These are phyloP conservation scores for Peterozyma toletana DNA, from an alignment of 805 yeast genomes.

Conservation along the genomic window DNA sequence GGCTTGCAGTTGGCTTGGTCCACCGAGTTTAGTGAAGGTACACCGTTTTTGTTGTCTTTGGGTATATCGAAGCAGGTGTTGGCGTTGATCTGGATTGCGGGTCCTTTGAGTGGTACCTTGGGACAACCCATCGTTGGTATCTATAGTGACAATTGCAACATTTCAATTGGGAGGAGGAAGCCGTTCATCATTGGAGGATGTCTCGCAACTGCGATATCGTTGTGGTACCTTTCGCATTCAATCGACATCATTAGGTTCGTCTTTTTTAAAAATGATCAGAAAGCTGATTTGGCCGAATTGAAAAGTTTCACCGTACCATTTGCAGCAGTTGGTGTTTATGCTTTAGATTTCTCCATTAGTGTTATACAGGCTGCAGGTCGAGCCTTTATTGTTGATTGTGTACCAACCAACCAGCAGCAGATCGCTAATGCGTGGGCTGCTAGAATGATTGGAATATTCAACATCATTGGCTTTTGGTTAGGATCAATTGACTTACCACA, in stretches of 20 bases:
- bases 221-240: constrained; percentile 39
- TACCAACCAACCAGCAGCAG: constrained; percentile 49
- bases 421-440: constrained; percentile 64
- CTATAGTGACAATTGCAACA: constrained; percentile 42
- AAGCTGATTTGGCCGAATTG: constrained; percentile 13
- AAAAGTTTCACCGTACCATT: constrained; percentile 32
- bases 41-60: constrained; percentile 52
- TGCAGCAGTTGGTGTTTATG: constrained; percentile 46
- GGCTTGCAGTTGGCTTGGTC: constrained; percentile 63
- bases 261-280: constrained; percentile 13
- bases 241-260: constrained; percentile 29
- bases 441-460: constrained; percentile 52
- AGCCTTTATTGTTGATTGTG: constrained; percentile 56
- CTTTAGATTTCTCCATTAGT: constrained; percentile 49
- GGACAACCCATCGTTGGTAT: constrained; percentile 63
- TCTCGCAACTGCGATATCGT: constrained; percentile 34
- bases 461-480: constrained; percentile 47
- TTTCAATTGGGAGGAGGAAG: constrained; percentile 41
- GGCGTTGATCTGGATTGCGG: constrained; percentile 61
- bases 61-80: constrained; percentile 50
- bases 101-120: constrained; percentile 55
- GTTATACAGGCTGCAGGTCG: constrained; percentile 55
- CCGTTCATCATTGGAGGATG: constrained; percentile 55
- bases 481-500: constrained; percentile 39
- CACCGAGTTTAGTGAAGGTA: constrained; percentile 57